Evolutionary conservation across 208 protist genomes (phyloP).

Genomic region (Strigomonas culicis): DNA sequence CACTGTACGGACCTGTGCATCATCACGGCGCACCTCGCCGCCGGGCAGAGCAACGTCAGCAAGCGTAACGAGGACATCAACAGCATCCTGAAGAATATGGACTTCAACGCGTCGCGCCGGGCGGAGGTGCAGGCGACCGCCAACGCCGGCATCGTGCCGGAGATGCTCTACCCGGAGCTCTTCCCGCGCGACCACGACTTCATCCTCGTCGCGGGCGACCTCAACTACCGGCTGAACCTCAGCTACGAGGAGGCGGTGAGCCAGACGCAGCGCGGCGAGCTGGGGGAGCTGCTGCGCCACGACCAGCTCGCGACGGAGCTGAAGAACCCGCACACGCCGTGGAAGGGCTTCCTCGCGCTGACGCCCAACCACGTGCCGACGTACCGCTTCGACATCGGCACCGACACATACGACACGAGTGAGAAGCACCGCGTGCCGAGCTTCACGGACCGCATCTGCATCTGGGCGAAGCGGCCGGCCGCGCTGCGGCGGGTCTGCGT

Average conservation of each 20-base stretch:
- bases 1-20: slow-evolving; percentile 82
- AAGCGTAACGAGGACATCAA: slow-evolving; percentile 91
- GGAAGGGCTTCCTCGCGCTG: slow-evolving; percentile 67
- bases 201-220: slow-evolving; percentile 89
- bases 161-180: slow-evolving; percentile 37
- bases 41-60: slow-evolving; percentile 78
- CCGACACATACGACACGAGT: slow-evolving; percentile 87
- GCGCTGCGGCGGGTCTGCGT: slow-evolving; percentile 37
- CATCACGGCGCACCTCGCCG: slow-evolving; percentile 92
- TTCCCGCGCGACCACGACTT: slow-evolving; percentile 82
- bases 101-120: slow-evolving; percentile 72
- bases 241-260: slow-evolving; percentile 70
- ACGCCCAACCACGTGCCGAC: slow-evolving; percentile 82
- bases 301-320: slow-evolving; percentile 84
- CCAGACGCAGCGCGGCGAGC: slow-evolving; percentile 25
- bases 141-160: slow-evolving; percentile 10
- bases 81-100: slow-evolving; percentile 79
- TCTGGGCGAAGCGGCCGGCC: slow-evolving; percentile 46
- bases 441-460: slow-evolving; percentile 87
- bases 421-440: slow-evolving; percentile 89
- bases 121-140: slow-evolving; percentile 29
- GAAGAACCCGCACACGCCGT: slow-evolving; percentile 63
- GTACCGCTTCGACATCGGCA: slow-evolving; percentile 91
- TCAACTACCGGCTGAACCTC: slow-evolving; percentile 91
- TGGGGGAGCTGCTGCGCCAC: slow-evolving; percentile 51